Percentiles rank a stretch among this genome's conserved stretches.
Evolutionary conservation across 169 alveolate genomes (phyloP).

Genomic region (Cystoisospora suis): DNA sequence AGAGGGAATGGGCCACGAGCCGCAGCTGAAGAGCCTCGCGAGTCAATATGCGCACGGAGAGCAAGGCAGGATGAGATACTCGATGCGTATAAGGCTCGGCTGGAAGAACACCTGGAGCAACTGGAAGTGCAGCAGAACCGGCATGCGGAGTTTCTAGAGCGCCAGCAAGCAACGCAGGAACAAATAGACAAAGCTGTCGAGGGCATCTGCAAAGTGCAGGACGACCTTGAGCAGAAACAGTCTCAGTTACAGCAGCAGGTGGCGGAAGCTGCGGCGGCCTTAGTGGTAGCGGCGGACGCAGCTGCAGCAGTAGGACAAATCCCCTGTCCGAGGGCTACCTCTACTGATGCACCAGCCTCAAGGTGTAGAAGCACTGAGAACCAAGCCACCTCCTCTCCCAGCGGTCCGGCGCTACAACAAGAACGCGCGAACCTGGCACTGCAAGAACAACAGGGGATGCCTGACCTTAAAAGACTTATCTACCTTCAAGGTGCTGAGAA

Average conservation of each 20-base stretch:
- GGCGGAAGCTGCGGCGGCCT: neutral
- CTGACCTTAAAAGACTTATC: too few species aligned
- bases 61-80: too few species aligned
- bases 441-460: too few species aligned
- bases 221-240: neutral
- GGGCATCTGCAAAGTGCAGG: neutral
- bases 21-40: neutral
- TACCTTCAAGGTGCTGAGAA: too few species aligned
- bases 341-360: too few species aligned
- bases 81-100: neutral
- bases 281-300: slow-evolving; percentile 6
- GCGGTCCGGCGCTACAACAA: too few species aligned
- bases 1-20: neutral
- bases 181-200: neutral
- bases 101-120: slow-evolving; percentile 3
- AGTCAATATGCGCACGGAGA: too few species aligned
- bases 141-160: slow-evolving; percentile 3
- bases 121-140: neutral
- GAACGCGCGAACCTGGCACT: too few species aligned
- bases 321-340: too few species aligned
- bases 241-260: neutral
- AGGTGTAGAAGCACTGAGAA: too few species aligned
- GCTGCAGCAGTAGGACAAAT: neutral
- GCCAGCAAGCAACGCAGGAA: neutral
- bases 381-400: too few species aligned